Evolutionary conservation across 208 protist species (phyloP).

Genomic region (Leishmania turanica): DNA sequence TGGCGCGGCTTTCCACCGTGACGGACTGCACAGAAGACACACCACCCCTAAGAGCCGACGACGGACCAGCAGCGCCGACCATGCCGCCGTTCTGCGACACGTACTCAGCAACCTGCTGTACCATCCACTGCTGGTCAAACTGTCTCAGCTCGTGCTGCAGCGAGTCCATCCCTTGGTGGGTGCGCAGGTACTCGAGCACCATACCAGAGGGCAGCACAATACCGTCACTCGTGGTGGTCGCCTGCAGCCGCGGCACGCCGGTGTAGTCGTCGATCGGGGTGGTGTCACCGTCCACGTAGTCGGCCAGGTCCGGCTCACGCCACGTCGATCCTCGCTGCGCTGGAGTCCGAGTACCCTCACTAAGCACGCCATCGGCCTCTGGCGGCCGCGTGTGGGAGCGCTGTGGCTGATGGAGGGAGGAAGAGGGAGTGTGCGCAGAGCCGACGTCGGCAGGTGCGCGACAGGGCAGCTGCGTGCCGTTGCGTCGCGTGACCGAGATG

Average conservation of each 20-base stretch:
- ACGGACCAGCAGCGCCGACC: constrained; percentile 14
- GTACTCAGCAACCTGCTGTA: constrained; percentile 43
- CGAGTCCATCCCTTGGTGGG: constrained; percentile 77
- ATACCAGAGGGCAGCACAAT: constrained; percentile 77
- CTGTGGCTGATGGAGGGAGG: constrained; percentile 20
- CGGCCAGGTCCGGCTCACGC: constrained; percentile 66
- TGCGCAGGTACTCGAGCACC: constrained; percentile 83
- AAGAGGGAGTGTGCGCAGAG: constrained; percentile 1
- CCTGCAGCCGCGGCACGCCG: constrained; percentile 62
- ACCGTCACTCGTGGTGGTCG: constrained; percentile 35
- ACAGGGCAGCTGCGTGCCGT: not conserved
- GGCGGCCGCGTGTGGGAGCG: constrained; percentile 38
- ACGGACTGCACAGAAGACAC: constrained; percentile 49
- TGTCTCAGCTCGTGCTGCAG: constrained; percentile 75
- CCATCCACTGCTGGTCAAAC: constrained; percentile 37
- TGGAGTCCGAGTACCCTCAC: constrained; percentile 8
- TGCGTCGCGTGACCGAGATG: not conserved
- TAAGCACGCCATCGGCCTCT: constrained; percentile 2
- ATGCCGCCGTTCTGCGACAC: constrained; percentile 28
- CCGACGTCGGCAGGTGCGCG: not conserved
- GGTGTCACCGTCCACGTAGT: constrained; percentile 52
- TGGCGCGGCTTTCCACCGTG: constrained; percentile 72
- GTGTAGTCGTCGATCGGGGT: constrained; percentile 66
- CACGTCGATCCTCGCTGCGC: constrained; percentile 46
- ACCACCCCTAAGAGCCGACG: constrained; percentile 10